phyloP scores from a whole-genome alignment of 2,329 filamentous ascomycete genomes.

The Botrytis aclada region DNA sequence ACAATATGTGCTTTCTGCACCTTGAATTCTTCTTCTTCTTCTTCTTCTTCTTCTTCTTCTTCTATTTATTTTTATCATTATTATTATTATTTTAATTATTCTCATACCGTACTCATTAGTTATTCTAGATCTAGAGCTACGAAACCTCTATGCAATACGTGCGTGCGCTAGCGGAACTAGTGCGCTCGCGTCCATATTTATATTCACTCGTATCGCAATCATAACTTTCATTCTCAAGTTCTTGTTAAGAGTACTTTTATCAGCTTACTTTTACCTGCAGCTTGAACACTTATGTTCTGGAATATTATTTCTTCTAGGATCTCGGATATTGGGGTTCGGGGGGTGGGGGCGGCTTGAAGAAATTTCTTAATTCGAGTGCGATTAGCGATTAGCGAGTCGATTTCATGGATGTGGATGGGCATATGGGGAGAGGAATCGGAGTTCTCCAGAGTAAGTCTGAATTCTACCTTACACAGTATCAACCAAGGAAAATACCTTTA shows the following conservation, averaged over 20 bases:
- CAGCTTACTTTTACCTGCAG: neutral
- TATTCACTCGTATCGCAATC: too few relatives aligned
- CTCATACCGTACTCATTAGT: too few relatives aligned
- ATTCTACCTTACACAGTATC: neutral
- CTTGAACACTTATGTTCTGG: neutral
- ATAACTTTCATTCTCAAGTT: too few relatives aligned
- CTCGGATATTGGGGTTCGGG: neutral
- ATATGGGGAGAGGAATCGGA: constrained; percentile 39
- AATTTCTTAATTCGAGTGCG: constrained; percentile 50
- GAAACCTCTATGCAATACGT: too few relatives aligned
- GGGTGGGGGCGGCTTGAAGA: too few relatives aligned
- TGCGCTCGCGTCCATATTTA: too few relatives aligned
- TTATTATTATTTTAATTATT: too few relatives aligned
- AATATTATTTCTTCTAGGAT: constrained; percentile 17
- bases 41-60: too few relatives aligned
- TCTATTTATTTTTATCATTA: too few relatives aligned
- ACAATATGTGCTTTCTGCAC: too few relatives aligned
- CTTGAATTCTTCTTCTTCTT: neutral
- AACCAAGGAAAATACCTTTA: constrained; percentile 23
- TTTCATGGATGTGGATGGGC: constrained; percentile 44
- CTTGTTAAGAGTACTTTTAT: neutral
- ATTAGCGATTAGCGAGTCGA: constrained; percentile 53
- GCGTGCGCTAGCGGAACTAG: too few relatives aligned
- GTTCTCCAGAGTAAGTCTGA: constrained; percentile 41
- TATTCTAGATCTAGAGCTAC: too few relatives aligned